phyloP scores from a whole-genome alignment of 208 protist species.

The Acanthamoeba triangularis region DNA sequence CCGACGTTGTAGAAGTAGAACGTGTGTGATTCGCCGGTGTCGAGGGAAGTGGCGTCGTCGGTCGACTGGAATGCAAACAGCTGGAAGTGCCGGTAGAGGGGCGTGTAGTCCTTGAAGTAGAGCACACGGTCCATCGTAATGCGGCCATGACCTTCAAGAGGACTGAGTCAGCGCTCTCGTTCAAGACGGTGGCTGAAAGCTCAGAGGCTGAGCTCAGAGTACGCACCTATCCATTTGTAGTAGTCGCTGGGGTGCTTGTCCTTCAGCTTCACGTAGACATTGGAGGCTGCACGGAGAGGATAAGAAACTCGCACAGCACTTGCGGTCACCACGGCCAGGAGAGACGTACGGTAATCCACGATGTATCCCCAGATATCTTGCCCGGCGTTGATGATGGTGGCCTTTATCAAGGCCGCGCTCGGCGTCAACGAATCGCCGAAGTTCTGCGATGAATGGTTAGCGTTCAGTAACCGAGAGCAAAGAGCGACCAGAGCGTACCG shows the following conservation, averaged over 20 bases:
- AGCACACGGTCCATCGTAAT: conserved; percentile 60
- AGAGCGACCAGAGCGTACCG: not conserved
- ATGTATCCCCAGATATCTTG: conserved; percentile 65
- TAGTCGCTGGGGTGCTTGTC: not conserved
- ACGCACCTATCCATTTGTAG: conserved; percentile 25
- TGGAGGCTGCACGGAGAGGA: not conserved
- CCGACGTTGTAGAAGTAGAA: conserved; percentile 67
- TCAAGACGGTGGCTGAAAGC: not conserved
- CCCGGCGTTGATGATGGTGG: conserved; percentile 58
- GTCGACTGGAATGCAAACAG: conserved; percentile 64
- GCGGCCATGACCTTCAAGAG: conserved; percentile 19
- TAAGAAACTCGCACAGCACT: not conserved
- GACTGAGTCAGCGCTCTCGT: not conserved
- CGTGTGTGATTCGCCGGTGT: conserved; percentile 20
- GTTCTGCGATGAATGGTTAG: not conserved
- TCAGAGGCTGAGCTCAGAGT: not conserved
- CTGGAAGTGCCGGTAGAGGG: not conserved
- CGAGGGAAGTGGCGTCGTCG: not conserved
- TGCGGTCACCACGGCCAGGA: too few species aligned
- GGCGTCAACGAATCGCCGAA: not conserved
- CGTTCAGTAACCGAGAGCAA: not conserved
- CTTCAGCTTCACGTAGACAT: not conserved
- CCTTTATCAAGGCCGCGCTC: not conserved
- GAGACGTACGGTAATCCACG: not conserved
- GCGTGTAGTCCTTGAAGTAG: conserved; percentile 69